These are phyloP conservation scores for Plasmodium berghei DNA, from an alignment of 169 alveolate species.

Conservation along the genomic window DNA sequence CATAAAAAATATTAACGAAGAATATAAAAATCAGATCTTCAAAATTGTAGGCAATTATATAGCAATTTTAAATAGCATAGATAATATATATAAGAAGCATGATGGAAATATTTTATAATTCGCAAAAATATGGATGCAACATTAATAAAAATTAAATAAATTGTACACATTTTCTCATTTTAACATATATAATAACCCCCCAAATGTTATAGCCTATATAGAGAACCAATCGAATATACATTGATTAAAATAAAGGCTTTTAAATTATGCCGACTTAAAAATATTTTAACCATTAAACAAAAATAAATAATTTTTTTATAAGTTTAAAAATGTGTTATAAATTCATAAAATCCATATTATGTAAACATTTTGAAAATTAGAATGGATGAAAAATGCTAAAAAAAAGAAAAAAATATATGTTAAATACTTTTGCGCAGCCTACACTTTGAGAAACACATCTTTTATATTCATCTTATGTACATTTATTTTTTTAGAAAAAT, in stretches of 20 bases:
- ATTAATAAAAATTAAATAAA: not conserved
- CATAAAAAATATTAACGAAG: constrained; percentile 24
- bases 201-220: not conserved
- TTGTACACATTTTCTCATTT: not conserved
- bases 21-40: constrained; percentile 39
- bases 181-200: not conserved
- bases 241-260: no score
- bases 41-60: constrained; percentile 50
- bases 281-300: no score
- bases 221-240: no score
- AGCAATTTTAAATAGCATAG: constrained; percentile 24
- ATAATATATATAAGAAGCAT: constrained; percentile 14
- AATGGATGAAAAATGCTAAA: constrained; percentile 1
- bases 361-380: no score
- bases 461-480: no score
- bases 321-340: no score
- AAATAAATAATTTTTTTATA: no score
- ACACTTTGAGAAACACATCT: no score
- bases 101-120: not conserved
- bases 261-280: no score
- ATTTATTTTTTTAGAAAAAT: no score
- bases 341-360: no score
- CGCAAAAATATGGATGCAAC: not conserved
- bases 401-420: not conserved
- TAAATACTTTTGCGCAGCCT: no score